Conservation (phyloP, 1,284 basidiomycete genomes). For the Stereum hirsutum region DNA sequence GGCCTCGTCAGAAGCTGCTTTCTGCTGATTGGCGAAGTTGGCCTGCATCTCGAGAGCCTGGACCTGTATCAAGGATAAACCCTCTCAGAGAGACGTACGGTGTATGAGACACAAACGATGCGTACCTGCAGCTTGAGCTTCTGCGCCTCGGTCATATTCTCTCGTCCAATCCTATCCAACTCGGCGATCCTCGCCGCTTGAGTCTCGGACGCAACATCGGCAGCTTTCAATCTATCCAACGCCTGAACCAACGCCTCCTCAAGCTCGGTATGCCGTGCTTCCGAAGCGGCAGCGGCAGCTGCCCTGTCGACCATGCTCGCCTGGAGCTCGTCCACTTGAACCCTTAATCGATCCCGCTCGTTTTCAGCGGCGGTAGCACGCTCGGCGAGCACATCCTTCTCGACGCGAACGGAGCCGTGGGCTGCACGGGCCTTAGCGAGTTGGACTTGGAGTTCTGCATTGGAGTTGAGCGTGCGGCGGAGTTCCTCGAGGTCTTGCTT, state of each 20-base stretch:
- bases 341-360: constrained; percentile 51
- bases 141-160: constrained; percentile 43
- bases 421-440: constrained; percentile 64
- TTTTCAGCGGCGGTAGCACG: constrained; percentile 48
- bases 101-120: constrained; percentile 4
- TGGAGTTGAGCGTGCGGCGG: constrained; percentile 38
- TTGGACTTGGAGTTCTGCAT: constrained; percentile 60
- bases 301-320: constrained; percentile 31
- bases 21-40: constrained; percentile 47
- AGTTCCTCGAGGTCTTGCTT: constrained; percentile 63
- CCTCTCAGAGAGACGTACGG: neutral
- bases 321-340: constrained; percentile 47
- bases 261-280: constrained; percentile 48
- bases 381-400: constrained; percentile 64
- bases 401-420: constrained; percentile 70
- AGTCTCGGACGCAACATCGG: constrained; percentile 52
- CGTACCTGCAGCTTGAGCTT: constrained; percentile 50
- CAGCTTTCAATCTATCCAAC: constrained; percentile 56
- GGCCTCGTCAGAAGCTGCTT: constrained; percentile 42
- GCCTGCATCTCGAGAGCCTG: constrained; percentile 50
- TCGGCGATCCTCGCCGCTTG: constrained; percentile 49
- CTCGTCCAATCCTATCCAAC: constrained; percentile 50
- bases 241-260: constrained; percentile 64
- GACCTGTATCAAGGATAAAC: too few relatives aligned
- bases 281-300: constrained; percentile 37